These are phyloP conservation scores for Pestalotiopsis fici DNA, from an alignment of 2,329 filamentous ascomycete species.

Conservation along the genomic window DNA sequence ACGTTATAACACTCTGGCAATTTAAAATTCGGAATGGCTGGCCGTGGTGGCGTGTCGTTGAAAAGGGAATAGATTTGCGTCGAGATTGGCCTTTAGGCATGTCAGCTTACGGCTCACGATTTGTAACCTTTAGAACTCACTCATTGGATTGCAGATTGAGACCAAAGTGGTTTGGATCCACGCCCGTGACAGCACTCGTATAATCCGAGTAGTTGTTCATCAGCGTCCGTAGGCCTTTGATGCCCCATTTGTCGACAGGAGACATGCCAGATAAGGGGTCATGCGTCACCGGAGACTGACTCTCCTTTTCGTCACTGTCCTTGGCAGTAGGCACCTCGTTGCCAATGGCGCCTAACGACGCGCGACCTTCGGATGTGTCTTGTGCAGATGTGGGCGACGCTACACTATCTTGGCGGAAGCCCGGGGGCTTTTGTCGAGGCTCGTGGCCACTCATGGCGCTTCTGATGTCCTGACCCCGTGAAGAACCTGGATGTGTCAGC, in stretches of 20 bases:
- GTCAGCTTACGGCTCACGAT: constrained; percentile 15
- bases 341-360: constrained; percentile 48
- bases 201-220: constrained; percentile 68
- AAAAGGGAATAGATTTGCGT: constrained; percentile 63
- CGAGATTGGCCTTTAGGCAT: constrained; percentile 49
- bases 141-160: constrained; percentile 59
- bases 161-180: constrained; percentile 58
- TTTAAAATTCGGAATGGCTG: constrained; percentile 56
- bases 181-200: constrained; percentile 59
- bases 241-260: constrained; percentile 64
- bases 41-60: constrained; percentile 59
- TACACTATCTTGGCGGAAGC: constrained; percentile 45
- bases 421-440: constrained; percentile 42
- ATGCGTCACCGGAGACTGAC: constrained; percentile 41
- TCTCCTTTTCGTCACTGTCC: constrained; percentile 43
- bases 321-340: constrained; percentile 41
- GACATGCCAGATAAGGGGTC: constrained; percentile 64
- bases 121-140: constrained; percentile 41
- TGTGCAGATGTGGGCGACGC: constrained; percentile 32
- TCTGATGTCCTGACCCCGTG: constrained; percentile 46
- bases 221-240: constrained; percentile 63
- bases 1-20: constrained; percentile 69
- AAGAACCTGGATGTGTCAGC: constrained; percentile 24
- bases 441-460: constrained; percentile 43
- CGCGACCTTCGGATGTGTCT: constrained; percentile 39